phyloP scores from a whole-genome alignment of 129 eudicot genomes.

The Smallanthus sonchifolius region DNA sequence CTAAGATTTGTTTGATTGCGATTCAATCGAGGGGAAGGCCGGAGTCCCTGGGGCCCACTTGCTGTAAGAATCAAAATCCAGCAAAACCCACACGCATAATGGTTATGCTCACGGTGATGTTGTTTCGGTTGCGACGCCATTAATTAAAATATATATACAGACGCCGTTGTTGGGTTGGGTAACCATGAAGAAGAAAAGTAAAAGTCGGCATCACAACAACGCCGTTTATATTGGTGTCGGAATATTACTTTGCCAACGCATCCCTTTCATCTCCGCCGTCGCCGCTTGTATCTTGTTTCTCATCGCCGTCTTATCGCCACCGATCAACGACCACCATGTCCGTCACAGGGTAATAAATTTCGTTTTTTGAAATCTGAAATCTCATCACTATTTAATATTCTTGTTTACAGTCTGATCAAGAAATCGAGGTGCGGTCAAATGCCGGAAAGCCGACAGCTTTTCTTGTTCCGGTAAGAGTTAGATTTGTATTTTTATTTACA shows the following conservation, averaged over 20 bases:
- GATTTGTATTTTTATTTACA: slow-evolving; percentile 7
- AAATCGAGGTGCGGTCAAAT: slow-evolving; percentile 24
- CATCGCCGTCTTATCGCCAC: slow-evolving; percentile 50
- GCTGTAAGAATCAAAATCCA: slow-evolving; percentile 16
- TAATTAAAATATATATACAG: background rate
- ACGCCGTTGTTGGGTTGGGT: background rate
- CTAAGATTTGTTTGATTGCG: slow-evolving; percentile 28
- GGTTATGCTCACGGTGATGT: background rate
- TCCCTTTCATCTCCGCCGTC: slow-evolving; percentile 45
- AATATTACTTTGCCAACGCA: slow-evolving; percentile 34
- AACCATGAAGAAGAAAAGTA: slow-evolving; percentile 39
- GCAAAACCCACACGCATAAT: slow-evolving; percentile 14
- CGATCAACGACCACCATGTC: slow-evolving; percentile 34
- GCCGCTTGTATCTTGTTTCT: slow-evolving; percentile 42
- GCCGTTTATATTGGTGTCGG: slow-evolving; percentile 25
- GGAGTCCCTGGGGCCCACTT: slow-evolving; percentile 22
- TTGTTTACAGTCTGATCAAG: slow-evolving; percentile 32
- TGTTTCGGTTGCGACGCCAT: background rate
- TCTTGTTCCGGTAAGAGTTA: slow-evolving; percentile 39
- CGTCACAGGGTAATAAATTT: background rate
- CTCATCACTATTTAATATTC: background rate
- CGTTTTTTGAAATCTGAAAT: no score
- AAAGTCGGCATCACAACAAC: slow-evolving; percentile 15
- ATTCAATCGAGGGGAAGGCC: slow-evolving; percentile 29
- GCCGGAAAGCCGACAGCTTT: slow-evolving; percentile 36